Evolutionary conservation across 1,284 basidiomycete species (phyloP).

Genomic region (Heterobasidion irregulare): DNA sequence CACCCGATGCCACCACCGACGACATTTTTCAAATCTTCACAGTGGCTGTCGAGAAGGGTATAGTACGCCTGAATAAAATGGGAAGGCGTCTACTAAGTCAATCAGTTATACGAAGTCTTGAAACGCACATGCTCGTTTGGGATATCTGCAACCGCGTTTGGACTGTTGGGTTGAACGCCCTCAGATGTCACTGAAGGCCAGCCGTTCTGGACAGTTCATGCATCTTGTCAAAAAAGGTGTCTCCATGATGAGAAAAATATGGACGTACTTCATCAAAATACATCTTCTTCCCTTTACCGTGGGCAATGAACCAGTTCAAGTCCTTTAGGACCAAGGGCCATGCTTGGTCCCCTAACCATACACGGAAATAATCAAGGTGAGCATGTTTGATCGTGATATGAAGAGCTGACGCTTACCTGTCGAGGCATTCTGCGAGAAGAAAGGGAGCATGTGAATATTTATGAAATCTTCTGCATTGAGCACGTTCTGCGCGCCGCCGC

Average conservation of each 20-base stretch:
- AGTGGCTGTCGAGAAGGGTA: slow-evolving; percentile 55
- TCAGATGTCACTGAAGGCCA: slow-evolving; percentile 59
- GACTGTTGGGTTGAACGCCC: slow-evolving; percentile 51
- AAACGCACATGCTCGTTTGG: slow-evolving; percentile 45
- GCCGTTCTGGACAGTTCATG: slow-evolving; percentile 42
- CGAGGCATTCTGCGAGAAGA: slow-evolving; percentile 54
- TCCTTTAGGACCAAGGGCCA: slow-evolving; percentile 52
- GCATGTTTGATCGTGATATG: background rate
- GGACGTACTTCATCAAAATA: slow-evolving; percentile 51
- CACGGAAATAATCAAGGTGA: background rate
- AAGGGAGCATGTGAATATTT: slow-evolving; percentile 68
- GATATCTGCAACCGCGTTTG: slow-evolving; percentile 44
- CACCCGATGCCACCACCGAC: slow-evolving; percentile 62
- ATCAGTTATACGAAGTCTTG: background rate
- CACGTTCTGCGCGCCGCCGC: slow-evolving; percentile 46
- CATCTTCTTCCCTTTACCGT: slow-evolving; percentile 63
- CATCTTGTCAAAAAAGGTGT: background rate
- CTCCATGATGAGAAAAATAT: background rate
- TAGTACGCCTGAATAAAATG: slow-evolving; percentile 42
- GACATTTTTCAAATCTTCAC: slow-evolving; percentile 49
- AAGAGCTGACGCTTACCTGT: slow-evolving; percentile 32
- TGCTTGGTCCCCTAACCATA: slow-evolving; percentile 34
- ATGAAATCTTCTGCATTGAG: slow-evolving; percentile 59
- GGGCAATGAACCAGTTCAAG: slow-evolving; percentile 52
- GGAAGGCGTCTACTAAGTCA: background rate